Evolutionary conservation across 208 protist species (phyloP).

Genomic region (Trypanosoma cruzi): DNA sequence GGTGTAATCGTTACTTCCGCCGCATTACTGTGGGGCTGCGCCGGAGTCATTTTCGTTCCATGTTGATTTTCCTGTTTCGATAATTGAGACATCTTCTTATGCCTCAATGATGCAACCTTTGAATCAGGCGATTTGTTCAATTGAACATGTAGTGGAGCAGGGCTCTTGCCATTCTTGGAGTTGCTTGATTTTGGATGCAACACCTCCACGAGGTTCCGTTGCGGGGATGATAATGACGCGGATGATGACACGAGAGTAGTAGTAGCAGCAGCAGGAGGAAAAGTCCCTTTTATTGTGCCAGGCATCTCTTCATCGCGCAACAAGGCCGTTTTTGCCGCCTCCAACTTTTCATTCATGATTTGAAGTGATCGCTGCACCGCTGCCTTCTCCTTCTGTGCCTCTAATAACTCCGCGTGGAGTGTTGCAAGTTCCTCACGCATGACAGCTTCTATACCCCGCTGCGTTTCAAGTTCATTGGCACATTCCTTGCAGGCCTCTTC

Average conservation of each 20-base stretch:
- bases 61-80: not conserved
- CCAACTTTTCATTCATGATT: not conserved
- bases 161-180: not conserved
- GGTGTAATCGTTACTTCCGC: constrained; percentile 2
- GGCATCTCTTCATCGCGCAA: constrained; percentile 3
- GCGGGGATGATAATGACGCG: too few relatives aligned
- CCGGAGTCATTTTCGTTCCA: not conserved
- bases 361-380: not conserved
- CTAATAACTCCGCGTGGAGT: not conserved
- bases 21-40: not conserved
- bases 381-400: not conserved
- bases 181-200: not conserved
- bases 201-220: constrained; percentile 1
- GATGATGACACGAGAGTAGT: too few relatives aligned
- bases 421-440: not conserved
- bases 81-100: too few relatives aligned
- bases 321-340: not conserved
- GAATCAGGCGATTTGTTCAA: not conserved
- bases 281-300: not conserved
- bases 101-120: not conserved
- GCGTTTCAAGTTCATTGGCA: not conserved
- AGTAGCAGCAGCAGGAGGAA: not conserved
- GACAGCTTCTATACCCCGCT: not conserved
- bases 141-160: not conserved
- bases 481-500: not conserved